These are phyloP conservation scores for Phytopythium litorale DNA, from an alignment of 352 stramenopile species.

Conservation along the genomic window DNA sequence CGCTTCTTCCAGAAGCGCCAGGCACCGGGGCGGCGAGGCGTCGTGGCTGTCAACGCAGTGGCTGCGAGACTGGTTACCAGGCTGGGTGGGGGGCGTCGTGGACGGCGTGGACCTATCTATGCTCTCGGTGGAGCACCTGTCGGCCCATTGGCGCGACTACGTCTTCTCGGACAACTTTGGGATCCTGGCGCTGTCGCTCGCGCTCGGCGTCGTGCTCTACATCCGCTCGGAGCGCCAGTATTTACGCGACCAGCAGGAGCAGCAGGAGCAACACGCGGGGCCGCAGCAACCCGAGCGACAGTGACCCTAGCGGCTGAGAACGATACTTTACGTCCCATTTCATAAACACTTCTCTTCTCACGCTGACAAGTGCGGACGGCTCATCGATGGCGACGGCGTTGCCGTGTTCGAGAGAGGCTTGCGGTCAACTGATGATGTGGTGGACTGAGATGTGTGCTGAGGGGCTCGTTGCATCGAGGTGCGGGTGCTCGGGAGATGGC, in stretches of 20 bases:
- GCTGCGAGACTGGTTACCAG: background rate
- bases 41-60: conserved; percentile 6
- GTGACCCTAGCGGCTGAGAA: background rate
- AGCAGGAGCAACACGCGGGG: conserved; percentile 12
- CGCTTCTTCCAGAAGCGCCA: background rate
- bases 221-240: conserved; percentile 69
- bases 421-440: no score
- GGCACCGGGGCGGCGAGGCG: background rate
- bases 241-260: conserved; percentile 26
- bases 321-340: no score
- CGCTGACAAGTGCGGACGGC: no score
- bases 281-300: background rate
- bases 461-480: no score
- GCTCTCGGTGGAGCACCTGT: background rate
- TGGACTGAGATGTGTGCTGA: no score
- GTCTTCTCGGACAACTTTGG: conserved; percentile 65
- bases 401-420: no score
- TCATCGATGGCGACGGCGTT: no score
- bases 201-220: conserved; percentile 68
- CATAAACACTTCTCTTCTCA: no score
- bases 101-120: background rate
- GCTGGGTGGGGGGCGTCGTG: background rate
- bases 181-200: conserved; percentile 55
- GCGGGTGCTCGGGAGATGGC: no score
- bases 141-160: conserved; percentile 30